Evolutionary conservation across 2,329 filamentous ascomycete genomes (phyloP).

Genomic region (Fusarium clavum): DNA sequence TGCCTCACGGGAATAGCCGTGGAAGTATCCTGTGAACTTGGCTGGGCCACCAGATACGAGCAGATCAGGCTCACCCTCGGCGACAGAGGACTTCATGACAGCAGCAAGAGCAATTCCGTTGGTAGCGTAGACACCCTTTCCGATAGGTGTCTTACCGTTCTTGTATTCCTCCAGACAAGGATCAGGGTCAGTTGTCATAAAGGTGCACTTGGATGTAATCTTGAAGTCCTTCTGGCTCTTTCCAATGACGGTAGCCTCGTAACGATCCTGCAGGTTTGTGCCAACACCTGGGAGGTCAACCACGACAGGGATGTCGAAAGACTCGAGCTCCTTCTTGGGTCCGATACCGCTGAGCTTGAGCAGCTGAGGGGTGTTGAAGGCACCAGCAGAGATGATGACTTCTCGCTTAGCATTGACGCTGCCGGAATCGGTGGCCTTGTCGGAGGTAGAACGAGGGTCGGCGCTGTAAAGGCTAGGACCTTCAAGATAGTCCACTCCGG

Average conservation of each 20-base stretch:
- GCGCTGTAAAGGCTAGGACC: conserved; percentile 41
- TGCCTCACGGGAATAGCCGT: conserved; percentile 61
- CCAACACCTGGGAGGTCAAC: conserved; percentile 66
- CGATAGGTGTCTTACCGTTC: conserved; percentile 23
- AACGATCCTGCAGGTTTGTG: conserved; percentile 68
- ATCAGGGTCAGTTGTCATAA: conserved; percentile 30
- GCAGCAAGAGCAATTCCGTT: conserved; percentile 67
- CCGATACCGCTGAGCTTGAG: conserved; percentile 60
- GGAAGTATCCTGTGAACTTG: conserved; percentile 68
- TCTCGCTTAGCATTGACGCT: conserved; percentile 42
- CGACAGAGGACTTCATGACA: conserved; percentile 49
- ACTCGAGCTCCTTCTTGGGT: conserved; percentile 41
- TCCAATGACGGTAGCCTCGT: conserved; percentile 49
- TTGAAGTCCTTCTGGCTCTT: conserved; percentile 35
- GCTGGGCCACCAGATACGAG: conserved; percentile 66
- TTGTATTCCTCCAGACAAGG: conserved; percentile 38
- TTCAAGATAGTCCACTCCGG: conserved; percentile 50
- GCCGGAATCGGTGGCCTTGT: conserved; percentile 13
- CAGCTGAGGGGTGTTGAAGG: conserved; percentile 63
- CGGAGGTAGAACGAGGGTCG: conserved; percentile 38
- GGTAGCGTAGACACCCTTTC: conserved; percentile 52
- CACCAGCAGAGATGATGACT: conserved; percentile 62
- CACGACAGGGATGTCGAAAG: conserved; percentile 49
- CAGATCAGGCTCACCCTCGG: conserved; percentile 61
- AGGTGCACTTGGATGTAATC: conserved; percentile 40